Conservation (phyloP, 352 stramenopile species). For the Phytophthora hibernalis region DNA sequence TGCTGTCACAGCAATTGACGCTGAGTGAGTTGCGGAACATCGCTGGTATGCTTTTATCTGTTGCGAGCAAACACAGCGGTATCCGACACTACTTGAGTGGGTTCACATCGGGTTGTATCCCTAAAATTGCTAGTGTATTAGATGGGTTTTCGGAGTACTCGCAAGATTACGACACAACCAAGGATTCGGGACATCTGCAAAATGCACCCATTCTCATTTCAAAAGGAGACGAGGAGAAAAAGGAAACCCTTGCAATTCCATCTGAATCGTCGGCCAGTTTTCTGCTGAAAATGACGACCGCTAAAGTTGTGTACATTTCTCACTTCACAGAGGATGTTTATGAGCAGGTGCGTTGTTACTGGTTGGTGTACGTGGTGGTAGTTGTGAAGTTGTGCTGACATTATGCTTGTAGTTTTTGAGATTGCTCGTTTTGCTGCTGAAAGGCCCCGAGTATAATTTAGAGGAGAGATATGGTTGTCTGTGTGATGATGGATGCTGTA, state of each 20-base stretch:
- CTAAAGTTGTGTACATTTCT: constrained; percentile 36
- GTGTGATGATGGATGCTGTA: constrained; percentile 26
- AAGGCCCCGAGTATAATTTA: constrained; percentile 1
- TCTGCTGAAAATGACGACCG: constrained; percentile 20
- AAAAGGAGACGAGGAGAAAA: not conserved
- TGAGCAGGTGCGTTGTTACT: constrained; percentile 35
- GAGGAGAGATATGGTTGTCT: constrained; percentile 32
- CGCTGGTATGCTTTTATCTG: constrained; percentile 21
- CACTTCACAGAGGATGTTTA: constrained; percentile 46
- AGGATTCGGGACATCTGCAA: not conserved
- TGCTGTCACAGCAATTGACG: constrained; percentile 25
- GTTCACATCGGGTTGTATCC: constrained; percentile 27
- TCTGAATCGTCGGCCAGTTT: constrained; percentile 4
- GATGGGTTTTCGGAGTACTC: constrained; percentile 21
- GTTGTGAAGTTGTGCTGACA: constrained; percentile 2
- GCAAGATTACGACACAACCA: not conserved
- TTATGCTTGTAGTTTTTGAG: constrained; percentile 16
- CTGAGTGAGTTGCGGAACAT: constrained; percentile 28
- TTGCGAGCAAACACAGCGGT: constrained; percentile 10
- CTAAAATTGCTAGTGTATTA: constrained; percentile 22
- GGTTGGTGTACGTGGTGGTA: not conserved
- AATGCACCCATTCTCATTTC: not conserved
- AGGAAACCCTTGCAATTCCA: not conserved
- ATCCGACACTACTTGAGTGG: constrained; percentile 26
- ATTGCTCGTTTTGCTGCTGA: constrained; percentile 25